Evolutionary conservation across 1,139 yeast genomes (phyloP).

Genomic region (Magnusiomyces paraingens): DNA sequence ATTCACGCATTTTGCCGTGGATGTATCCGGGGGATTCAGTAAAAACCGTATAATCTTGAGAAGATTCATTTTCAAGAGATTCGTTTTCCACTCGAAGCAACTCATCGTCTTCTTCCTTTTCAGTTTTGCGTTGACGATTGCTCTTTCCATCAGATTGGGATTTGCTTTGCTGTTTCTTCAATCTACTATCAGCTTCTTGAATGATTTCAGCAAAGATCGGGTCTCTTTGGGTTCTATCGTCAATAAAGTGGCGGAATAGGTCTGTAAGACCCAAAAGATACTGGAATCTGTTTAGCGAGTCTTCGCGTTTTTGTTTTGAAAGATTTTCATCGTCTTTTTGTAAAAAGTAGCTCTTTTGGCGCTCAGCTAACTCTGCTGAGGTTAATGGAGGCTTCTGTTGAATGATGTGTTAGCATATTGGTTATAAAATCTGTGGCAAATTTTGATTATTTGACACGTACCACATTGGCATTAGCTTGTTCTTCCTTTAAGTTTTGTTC

Average conservation of each 20-base stretch:
- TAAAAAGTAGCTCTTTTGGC: conserved; percentile 8
- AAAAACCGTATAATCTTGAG: conserved; percentile 43
- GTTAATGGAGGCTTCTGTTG: not conserved
- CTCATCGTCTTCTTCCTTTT: conserved; percentile 90
- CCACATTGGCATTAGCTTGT: too few species aligned
- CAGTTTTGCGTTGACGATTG: conserved; percentile 58
- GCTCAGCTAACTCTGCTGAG: conserved; percentile 6
- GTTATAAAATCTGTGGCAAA: too few species aligned
- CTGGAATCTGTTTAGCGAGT: conserved; percentile 72
- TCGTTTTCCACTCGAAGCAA: conserved; percentile 68
- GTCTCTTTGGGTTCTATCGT: conserved; percentile 71
- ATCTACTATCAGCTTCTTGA: conserved; percentile 35
- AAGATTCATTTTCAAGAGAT: conserved; percentile 33
- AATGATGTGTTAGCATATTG: too few species aligned
- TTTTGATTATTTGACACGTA: too few species aligned
- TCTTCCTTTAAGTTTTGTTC: too few species aligned
- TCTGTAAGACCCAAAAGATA: conserved; percentile 79
- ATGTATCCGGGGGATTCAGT: conserved; percentile 74
- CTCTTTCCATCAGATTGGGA: conserved; percentile 11
- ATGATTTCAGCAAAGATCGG: conserved; percentile 53
- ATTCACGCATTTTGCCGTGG: conserved; percentile 55
- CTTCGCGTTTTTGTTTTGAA: conserved; percentile 35
- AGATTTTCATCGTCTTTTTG: conserved; percentile 1
- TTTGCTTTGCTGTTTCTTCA: conserved; percentile 15
- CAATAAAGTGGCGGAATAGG: conserved; percentile 81